Evolutionary conservation across 73 alveolate genomes (phyloP).

Genomic region (Durusdinium trenchii): DNA sequence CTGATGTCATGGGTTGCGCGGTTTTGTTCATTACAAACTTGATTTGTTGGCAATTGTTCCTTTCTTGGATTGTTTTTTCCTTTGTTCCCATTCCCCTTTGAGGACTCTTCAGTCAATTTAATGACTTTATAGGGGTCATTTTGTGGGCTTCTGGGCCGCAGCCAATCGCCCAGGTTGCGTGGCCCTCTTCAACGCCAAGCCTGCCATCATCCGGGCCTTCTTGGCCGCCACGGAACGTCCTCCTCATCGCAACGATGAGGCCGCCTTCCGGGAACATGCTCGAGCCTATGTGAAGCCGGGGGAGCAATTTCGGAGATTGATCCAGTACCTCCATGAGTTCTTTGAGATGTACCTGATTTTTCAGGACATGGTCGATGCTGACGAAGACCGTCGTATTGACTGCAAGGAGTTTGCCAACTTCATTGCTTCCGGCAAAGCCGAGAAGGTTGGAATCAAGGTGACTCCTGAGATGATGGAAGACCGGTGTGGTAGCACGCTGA

Average conservation of each 20-base stretch:
- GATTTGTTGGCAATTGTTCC: no score
- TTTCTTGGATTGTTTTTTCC: no score
- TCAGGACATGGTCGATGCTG: constrained; percentile 50
- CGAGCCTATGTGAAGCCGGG: constrained; percentile 28
- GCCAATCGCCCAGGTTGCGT: no score
- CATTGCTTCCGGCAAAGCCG: constrained; percentile 35
- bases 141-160: no score
- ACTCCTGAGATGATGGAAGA: constrained; percentile 10
- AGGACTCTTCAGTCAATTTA: no score
- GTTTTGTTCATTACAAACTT: constrained; percentile 24
- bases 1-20: constrained; percentile 44
- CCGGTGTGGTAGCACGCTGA: constrained; percentile 4
- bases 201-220: constrained; percentile 57
- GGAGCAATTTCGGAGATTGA: constrained; percentile 16
- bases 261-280: constrained; percentile 6
- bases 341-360: constrained; percentile 35
- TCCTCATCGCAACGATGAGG: no score
- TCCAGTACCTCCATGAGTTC: constrained; percentile 49
- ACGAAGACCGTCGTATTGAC: constrained; percentile 40
- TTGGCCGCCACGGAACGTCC: constrained; percentile 40
- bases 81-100: no score
- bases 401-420: constrained; percentile 39
- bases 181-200: constrained; percentile 35
- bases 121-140: no score
- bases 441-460: constrained; percentile 55